Conservation (phyloP, 2,329 filamentous ascomycete species). For the Bipolaris gigantea region DNA sequence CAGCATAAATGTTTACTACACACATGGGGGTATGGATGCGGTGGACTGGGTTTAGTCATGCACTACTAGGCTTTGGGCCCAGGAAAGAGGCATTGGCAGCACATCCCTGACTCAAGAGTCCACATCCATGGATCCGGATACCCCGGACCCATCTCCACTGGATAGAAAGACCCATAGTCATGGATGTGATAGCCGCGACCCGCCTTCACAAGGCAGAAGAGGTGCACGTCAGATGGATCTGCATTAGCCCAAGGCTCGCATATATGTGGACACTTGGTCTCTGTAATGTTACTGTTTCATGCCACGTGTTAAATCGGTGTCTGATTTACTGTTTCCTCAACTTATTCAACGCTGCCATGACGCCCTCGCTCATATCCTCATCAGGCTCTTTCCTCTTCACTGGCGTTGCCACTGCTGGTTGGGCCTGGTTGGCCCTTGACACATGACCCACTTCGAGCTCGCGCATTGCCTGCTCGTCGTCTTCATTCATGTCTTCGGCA, state of each 20-base stretch:
- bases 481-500: conserved; percentile 42
- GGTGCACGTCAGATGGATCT: neutral
- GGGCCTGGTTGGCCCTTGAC: conserved; percentile 29
- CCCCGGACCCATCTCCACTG: neutral
- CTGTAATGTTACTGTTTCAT: neutral
- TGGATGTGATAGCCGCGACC: neutral
- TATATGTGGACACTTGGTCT: neutral
- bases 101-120: conserved; percentile 8
- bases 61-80: neutral
- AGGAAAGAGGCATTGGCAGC: neutral
- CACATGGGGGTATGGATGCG: neutral
- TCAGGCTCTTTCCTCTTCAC: conserved; percentile 45
- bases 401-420: conserved; percentile 12
- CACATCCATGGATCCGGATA: neutral
- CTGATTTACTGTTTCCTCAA: conserved; percentile 47
- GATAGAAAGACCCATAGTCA: neutral
- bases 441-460: conserved; percentile 26
- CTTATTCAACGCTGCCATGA: conserved; percentile 61
- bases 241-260: neutral
- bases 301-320: neutral
- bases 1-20: conserved; percentile 4
- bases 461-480: conserved; percentile 53
- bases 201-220: neutral
- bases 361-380: conserved; percentile 58
- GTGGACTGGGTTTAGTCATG: neutral